These are phyloP conservation scores for Adansonia gregorii DNA, from an alignment of 441 rosid genomes.

Conservation along the genomic window DNA sequence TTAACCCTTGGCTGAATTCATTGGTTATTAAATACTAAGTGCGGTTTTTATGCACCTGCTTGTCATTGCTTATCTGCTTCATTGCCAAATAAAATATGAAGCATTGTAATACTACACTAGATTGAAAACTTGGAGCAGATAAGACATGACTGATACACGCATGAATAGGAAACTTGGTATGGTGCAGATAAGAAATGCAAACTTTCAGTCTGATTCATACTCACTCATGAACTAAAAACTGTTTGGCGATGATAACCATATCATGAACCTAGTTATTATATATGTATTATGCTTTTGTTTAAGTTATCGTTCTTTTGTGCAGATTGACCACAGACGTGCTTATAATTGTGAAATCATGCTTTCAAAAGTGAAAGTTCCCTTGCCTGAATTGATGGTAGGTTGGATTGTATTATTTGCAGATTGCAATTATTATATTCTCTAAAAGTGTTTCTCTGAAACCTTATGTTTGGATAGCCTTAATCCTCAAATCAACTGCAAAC, in stretches of 20 bases:
- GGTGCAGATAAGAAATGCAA: not conserved
- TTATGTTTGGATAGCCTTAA: slow-evolving; percentile 3
- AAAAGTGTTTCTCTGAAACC: not conserved
- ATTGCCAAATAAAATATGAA: not conserved
- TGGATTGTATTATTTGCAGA: slow-evolving; percentile 10
- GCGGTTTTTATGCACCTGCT: not conserved
- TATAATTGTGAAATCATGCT: slow-evolving; percentile 98
- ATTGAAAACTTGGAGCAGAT: not conserved
- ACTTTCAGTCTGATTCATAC: slow-evolving; percentile 10
- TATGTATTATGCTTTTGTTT: slow-evolving; percentile 15
- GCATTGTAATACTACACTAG: not conserved
- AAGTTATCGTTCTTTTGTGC: slow-evolving; percentile 29
- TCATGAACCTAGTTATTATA: not conserved
- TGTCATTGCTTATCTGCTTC: not conserved
- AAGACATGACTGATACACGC: not conserved
- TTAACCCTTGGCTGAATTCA: not conserved
- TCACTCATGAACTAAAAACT: slow-evolving; percentile 4
- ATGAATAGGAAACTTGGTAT: not conserved
- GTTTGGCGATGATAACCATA: slow-evolving; percentile 7
- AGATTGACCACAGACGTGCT: slow-evolving; percentile 95
- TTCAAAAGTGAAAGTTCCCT: slow-evolving; percentile 91
- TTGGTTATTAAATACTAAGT: not conserved
- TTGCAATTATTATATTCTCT: slow-evolving; percentile 18
- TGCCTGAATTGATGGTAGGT: slow-evolving; percentile 84
- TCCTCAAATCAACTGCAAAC: slow-evolving; percentile 15